Base-by-base conservation (phyloP, 2,329 filamentous ascomycete species). In the Exophiala sideris region DNA sequence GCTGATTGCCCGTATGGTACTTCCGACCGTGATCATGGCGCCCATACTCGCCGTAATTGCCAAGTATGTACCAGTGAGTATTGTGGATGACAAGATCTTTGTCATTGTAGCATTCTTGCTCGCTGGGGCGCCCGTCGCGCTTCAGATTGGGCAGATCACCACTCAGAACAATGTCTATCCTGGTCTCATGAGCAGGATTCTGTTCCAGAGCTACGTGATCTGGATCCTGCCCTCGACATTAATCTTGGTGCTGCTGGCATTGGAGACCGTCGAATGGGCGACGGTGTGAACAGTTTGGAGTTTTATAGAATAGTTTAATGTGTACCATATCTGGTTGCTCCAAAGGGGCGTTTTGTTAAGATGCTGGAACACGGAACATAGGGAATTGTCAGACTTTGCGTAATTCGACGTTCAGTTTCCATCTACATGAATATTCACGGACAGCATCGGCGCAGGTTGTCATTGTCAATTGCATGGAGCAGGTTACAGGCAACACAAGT, bases 101-200 rank as follows among this genome's bases (percentile, higher is more conserved):
- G 86, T 99, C 63, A 89, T 99, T 63, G 94, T 99, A 34, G 96
- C 91, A 74, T 99, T 97, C 80, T 78, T 99, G 61, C 87, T 99
- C 62, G 92, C 90, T 0, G 94, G 94, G 34, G 94, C 94, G 2
- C 94, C 94, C 5, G 95, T 88, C 59, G 94, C 94, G 21, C 78
- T 99, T 60, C 94, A 99, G 73, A 76, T 99, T 67, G 92, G 94
- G 5, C 94, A 99, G 74, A 99, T 99, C 57, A 99, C 94, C 74
- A 94, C 97, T 79, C 88, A 97, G 74, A 99, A 99, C 72, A 87
- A 87, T 59, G 94, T 99, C 8, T 99, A 90, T 71, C 92, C 97
- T 77, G 84, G 87, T 14, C 90, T 94, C 45, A 97, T 99, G 91
- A 88, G 89, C 58, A 88, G 84, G 70, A 80, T 99, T 52, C 75